These are phyloP conservation scores for Echinochloa phyllopogon DNA, from an alignment of 176 grass and related monocot genomes.

Conservation along the genomic window DNA sequence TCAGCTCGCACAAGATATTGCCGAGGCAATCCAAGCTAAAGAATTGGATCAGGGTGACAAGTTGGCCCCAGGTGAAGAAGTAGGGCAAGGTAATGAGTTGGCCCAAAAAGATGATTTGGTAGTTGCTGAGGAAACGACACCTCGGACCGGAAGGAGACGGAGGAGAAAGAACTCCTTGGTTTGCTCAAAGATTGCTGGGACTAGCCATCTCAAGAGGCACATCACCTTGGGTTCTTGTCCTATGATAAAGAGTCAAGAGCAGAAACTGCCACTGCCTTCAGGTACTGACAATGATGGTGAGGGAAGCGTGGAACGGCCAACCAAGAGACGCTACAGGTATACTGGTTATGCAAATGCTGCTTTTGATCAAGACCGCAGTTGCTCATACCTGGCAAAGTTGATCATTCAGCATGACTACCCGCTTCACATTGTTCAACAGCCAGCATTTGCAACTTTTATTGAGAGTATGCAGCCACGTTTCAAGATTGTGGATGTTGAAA, in stretches of 20 bases:
- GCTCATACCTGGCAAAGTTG: slow-evolving; percentile 66
- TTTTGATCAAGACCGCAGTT: slow-evolving; percentile 77
- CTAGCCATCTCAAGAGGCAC: slow-evolving; percentile 89
- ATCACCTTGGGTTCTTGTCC: slow-evolving; percentile 76
- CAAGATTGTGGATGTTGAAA: slow-evolving; percentile 59
- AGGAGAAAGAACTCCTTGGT: slow-evolving; percentile 76
- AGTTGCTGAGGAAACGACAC: slow-evolving; percentile 41
- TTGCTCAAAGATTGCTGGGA: slow-evolving; percentile 81
- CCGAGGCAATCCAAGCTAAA: slow-evolving; percentile 25
- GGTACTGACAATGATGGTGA: slow-evolving; percentile 60
- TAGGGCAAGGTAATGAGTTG: not conserved
- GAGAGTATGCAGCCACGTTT: slow-evolving; percentile 76
- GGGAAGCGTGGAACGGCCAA: slow-evolving; percentile 28
- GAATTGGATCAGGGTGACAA: not conserved
- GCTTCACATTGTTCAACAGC: slow-evolving; percentile 76
- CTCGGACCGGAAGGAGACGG: slow-evolving; percentile 41
- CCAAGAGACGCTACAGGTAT: slow-evolving; percentile 71
- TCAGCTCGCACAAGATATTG: slow-evolving; percentile 32
- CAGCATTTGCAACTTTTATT: slow-evolving; percentile 62
- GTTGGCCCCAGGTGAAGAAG: too few relatives aligned
- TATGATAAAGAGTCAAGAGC: slow-evolving; percentile 64
- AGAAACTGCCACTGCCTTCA: slow-evolving; percentile 32
- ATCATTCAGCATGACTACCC: slow-evolving; percentile 80
- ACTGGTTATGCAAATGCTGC: slow-evolving; percentile 66
- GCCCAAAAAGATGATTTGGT: too few relatives aligned